Conservation (phyloP, 2,329 filamentous ascomycete species). For the Penicillium brasilianum region DNA sequence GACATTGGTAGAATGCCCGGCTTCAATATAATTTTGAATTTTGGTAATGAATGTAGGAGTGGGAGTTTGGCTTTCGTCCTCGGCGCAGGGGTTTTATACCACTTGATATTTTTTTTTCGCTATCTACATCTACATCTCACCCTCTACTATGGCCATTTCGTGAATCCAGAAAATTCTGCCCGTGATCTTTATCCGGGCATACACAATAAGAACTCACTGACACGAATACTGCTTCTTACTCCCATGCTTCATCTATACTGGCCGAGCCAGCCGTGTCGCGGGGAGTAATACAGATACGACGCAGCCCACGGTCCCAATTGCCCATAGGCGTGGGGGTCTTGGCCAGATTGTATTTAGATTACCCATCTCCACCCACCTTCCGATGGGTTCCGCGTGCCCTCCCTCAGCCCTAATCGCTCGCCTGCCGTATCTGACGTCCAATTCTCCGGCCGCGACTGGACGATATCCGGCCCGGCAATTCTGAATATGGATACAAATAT, state of each 20-base stretch:
- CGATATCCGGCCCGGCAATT: background rate
- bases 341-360: slow-evolving; percentile 28
- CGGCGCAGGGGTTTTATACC: background rate
- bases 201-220: background rate
- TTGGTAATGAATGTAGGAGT: background rate
- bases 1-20: slow-evolving; percentile 66
- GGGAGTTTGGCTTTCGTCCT: background rate
- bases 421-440: slow-evolving; percentile 20
- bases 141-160: background rate
- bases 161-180: no score
- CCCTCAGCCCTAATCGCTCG: slow-evolving; percentile 33
- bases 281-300: slow-evolving; percentile 21
- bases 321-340: background rate
- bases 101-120: background rate
- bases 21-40: background rate
- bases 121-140: background rate
- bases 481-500: background rate
- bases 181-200: background rate
- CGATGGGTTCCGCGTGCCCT: slow-evolving; percentile 35
- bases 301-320: slow-evolving; percentile 10
- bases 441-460: background rate
- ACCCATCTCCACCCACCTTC: slow-evolving; percentile 29
- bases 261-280: background rate
- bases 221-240: background rate
- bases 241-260: background rate